Evolutionary conservation across 805 yeast species (phyloP), one percentile per base, ranked within the genome.

Genomic region (Candida tallmaniae): DNA sequence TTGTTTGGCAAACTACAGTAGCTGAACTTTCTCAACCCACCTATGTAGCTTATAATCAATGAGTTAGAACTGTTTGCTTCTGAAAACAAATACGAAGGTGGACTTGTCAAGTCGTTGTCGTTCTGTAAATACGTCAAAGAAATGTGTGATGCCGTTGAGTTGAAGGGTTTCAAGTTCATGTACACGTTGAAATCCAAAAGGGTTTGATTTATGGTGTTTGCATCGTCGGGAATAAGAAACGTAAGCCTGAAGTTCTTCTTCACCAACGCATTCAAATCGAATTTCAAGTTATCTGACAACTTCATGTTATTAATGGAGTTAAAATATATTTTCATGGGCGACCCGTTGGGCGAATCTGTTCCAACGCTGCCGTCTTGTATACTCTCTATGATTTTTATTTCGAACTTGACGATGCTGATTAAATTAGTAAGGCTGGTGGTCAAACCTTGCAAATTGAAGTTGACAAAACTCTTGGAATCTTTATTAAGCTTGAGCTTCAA

Each of bases 381-480:
- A 14, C 6, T 27, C 13, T 11, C 9, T 10, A 23, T 23, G 13
- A 38, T 33, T n/a, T 40, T 46, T 39, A 29, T n/a, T 27, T 49
- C 51, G 22, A 41, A 40, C 22, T 47, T 48, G 6, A 51, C 38
- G 10, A 43, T 16, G 29, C 44, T 47, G 12, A 50, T 45, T 7
- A 52, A 39, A 23, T 45, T 46, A 6, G 84, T 71, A 38, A 81
- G 61, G 44, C 77, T 83, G 12, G 75, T 48, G n/a, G 85, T 78
- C 24, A 77, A 65, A 10, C 74, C 73, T 11, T 80, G 69, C 23
- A 84, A 60, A 50, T 80, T 82, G 15, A 77, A 59, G 43, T 76
- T 68, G 17, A 76, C 68, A 46, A 85, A 84, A 0, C 86, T 76
- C 19, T 68, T 65, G 0, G 68, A 67, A 38, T 74, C 70, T 6